A percentile compares a stretch with the other conserved stretches of the same genome.
phyloP scores from a whole-genome alignment of 257 asterid species.

The Scutellaria galericulata region DNA sequence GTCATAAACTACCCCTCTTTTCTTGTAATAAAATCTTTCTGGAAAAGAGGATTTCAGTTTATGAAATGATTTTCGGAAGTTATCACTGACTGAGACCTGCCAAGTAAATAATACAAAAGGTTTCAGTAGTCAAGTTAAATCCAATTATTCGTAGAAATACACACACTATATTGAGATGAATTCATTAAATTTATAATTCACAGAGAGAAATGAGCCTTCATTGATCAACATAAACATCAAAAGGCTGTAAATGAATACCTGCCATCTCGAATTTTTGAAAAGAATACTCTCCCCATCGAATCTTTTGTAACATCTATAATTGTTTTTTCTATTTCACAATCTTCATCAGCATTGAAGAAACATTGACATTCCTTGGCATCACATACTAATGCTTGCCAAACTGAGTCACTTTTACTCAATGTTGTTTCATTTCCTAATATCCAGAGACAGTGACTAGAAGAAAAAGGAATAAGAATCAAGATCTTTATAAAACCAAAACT shows the following conservation, averaged over 20 bases:
- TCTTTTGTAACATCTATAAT: conserved; percentile 58
- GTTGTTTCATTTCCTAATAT: conserved; percentile 67
- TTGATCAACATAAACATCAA: too few species aligned
- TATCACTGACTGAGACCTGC: conserved; percentile 47
- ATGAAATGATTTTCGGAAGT: conserved; percentile 59
- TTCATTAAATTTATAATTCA: too few species aligned
- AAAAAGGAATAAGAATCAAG: too few species aligned
- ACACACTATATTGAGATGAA: too few species aligned
- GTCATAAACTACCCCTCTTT: background rate
- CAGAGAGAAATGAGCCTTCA: too few species aligned
- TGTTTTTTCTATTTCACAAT: conserved; percentile 44
- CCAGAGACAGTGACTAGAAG: conserved; percentile 63
- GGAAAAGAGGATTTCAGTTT: conserved; percentile 28
- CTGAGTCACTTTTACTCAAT: conserved; percentile 43
- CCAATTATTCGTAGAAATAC: too few species aligned
- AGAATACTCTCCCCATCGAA: conserved; percentile 47
- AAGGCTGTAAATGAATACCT: background rate
- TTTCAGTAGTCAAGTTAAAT: too few species aligned
- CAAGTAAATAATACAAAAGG: too few species aligned
- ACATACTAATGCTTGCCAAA: conserved; percentile 55
- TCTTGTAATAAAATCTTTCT: background rate
- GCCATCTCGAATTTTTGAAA: conserved; percentile 62
- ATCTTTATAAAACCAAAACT: too few species aligned
- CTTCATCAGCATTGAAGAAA: conserved; percentile 63
- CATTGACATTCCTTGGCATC: conserved; percentile 65